Conservation (phyloP, 83 land plant genomes). For the Diphasiastrum complanatum region DNA sequence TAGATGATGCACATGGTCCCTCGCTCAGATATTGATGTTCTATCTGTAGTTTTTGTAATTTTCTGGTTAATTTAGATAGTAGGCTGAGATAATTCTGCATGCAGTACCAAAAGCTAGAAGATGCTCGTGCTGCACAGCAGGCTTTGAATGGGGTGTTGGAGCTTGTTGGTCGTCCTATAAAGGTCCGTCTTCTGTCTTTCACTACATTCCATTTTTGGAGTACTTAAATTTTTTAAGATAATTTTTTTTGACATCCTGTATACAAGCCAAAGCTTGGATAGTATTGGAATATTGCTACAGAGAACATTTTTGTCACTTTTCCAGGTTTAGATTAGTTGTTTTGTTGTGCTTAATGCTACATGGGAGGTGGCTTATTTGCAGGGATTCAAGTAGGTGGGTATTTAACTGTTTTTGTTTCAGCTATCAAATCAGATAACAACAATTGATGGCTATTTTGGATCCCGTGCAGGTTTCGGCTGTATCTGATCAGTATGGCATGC, state of each 20-base stretch:
- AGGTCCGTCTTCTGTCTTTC: slow-evolving; percentile 39
- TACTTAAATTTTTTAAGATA: no score
- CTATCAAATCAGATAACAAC: no score
- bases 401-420: no score
- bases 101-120: slow-evolving; percentile 83
- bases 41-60: slow-evolving; percentile 2
- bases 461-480: slow-evolving; percentile 84
- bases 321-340: no score
- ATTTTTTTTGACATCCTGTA: no score
- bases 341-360: neutral
- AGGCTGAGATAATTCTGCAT: neutral
- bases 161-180: slow-evolving; percentile 87
- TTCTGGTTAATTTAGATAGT: neutral
- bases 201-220: neutral
- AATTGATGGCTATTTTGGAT: no score
- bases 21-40: neutral
- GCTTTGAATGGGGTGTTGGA: slow-evolving; percentile 81
- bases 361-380: neutral
- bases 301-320: no score
- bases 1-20: neutral
- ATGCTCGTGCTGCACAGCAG: slow-evolving; percentile 88
- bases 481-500: slow-evolving; percentile 72
- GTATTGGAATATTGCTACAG: no score
- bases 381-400: no score
- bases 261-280: no score